phyloP scores from a whole-genome alignment of 2,329 filamentous ascomycete genomes.

The Scopulariopsis brevicaulis region DNA sequence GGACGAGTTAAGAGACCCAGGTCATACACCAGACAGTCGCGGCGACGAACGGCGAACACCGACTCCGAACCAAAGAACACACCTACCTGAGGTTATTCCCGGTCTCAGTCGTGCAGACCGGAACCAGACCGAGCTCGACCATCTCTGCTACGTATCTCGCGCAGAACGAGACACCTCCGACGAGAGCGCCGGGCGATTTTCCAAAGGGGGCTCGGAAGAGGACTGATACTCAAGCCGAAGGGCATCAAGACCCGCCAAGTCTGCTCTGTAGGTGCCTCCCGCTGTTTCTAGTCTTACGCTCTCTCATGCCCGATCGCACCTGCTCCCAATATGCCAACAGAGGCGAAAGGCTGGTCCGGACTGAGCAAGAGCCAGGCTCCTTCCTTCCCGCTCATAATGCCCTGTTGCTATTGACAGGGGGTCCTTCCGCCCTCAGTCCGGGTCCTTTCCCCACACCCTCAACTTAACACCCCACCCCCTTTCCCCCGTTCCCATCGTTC shows the following conservation, averaged over 20 bases:
- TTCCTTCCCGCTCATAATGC: background rate
- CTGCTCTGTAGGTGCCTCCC: background rate
- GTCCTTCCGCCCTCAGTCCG: background rate
- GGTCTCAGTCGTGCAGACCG: conserved; percentile 5
- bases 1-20: background rate
- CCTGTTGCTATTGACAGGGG: conserved; percentile 3
- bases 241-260: background rate
- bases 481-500: background rate
- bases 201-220: conserved; percentile 3
- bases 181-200: background rate
- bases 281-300: background rate
- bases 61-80: background rate
- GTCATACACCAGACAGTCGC: background rate
- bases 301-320: background rate
- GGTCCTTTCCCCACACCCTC: background rate
- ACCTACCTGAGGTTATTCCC: background rate
- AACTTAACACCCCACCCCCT: background rate
- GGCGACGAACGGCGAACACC: background rate
- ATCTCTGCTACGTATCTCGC: background rate
- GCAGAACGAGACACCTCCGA: background rate
- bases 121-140: background rate
- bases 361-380: conserved; percentile 1
- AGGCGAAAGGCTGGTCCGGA: conserved; percentile 2
- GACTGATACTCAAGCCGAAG: conserved; percentile 1
- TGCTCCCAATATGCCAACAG: background rate